phyloP scores from a whole-genome alignment of 2,329 filamentous ascomycete genomes.

The Fusarium odoratissimum region DNA sequence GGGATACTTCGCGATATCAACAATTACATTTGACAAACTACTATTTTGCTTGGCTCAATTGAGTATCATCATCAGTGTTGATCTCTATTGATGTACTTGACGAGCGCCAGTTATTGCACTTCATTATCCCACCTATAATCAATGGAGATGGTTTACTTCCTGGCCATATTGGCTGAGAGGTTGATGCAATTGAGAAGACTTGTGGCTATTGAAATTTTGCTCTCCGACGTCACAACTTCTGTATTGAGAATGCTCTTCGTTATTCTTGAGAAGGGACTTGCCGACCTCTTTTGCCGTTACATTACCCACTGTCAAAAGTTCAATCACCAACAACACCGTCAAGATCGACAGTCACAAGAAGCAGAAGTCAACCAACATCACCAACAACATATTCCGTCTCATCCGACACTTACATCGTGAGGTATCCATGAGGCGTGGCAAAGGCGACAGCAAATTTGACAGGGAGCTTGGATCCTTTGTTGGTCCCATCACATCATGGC shows the following conservation, averaged over 20 bases:
- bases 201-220: background rate
- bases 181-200: background rate
- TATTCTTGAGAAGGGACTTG: background rate
- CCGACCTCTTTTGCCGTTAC: background rate
- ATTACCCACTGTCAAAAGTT: background rate
- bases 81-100: background rate
- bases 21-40: background rate
- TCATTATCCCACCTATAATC: background rate
- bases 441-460: background rate
- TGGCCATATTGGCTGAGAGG: too few species aligned
- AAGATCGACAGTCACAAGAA: background rate
- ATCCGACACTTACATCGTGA: background rate
- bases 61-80: too few species aligned
- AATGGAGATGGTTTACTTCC: background rate
- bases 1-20: background rate
- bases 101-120: too few species aligned
- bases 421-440: constrained; percentile 2
- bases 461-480: constrained; percentile 29
- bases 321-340: background rate
- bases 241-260: background rate
- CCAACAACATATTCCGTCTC: background rate
- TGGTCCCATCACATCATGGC: constrained; percentile 5
- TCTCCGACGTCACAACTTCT: background rate
- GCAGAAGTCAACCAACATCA: background rate
- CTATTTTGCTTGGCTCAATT: background rate